These are phyloP conservation scores for Carpinus viminea DNA, from an alignment of 306 rosid species.

Conservation along the genomic window DNA sequence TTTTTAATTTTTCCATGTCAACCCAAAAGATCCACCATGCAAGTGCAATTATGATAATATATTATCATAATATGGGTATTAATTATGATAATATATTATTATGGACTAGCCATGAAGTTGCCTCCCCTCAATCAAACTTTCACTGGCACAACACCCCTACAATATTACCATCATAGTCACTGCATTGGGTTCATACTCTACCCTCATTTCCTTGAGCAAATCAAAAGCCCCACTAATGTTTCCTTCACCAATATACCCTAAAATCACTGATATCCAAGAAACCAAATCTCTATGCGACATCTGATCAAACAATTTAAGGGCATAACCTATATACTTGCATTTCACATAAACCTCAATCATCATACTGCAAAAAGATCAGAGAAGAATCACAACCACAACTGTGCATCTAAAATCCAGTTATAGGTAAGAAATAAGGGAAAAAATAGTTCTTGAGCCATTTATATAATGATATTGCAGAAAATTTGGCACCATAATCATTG, in stretches of 20 bases:
- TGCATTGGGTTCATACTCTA: slow-evolving; percentile 42
- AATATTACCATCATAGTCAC: slow-evolving; percentile 50
- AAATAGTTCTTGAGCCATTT: too few relatives aligned
- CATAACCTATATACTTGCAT: slow-evolving; percentile 26
- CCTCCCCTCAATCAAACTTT: slow-evolving; percentile 27
- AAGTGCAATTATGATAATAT: slow-evolving; percentile 59
- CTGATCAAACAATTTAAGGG: slow-evolving; percentile 42
- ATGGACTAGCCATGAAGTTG: slow-evolving; percentile 52
- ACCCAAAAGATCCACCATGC: slow-evolving; percentile 60
- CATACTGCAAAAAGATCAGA: slow-evolving; percentile 52
- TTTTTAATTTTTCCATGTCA: slow-evolving; percentile 49
- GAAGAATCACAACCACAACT: too few relatives aligned
- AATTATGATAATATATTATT: too few relatives aligned
- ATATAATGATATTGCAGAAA: too few relatives aligned
- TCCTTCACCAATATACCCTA: slow-evolving; percentile 37
- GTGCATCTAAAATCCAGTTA: too few relatives aligned
- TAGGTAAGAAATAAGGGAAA: too few relatives aligned
- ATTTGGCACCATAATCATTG: too few relatives aligned
- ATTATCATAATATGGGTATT: too few relatives aligned
- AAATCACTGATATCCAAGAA: slow-evolving; percentile 54
- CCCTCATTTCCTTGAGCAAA: slow-evolving; percentile 45
- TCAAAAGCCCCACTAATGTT: slow-evolving; percentile 19
- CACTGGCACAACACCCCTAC: slow-evolving; percentile 41
- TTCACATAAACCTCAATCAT: slow-evolving; percentile 50
- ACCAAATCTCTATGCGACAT: slow-evolving; percentile 47